Evolutionary conservation across 2,329 filamentous ascomycete genomes (phyloP).

Genomic region (Colletotrichum tofieldiae): DNA sequence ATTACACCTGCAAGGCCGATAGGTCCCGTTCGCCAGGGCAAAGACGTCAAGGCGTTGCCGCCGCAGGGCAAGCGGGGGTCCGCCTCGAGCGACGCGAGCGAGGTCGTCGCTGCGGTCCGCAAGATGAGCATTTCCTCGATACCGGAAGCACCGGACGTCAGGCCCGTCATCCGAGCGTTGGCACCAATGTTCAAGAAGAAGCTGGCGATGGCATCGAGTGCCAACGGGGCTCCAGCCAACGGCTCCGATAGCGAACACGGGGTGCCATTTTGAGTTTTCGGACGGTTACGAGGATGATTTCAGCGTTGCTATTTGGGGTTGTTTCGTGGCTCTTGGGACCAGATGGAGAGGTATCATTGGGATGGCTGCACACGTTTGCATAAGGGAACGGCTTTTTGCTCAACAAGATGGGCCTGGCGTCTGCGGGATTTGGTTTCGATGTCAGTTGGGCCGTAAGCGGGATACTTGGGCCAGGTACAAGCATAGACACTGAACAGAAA

Average conservation of each 20-base stretch:
- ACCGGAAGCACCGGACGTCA: constrained; percentile 59
- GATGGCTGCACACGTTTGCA: constrained; percentile 15
- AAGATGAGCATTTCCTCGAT: constrained; percentile 50
- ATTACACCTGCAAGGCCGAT: constrained; percentile 73
- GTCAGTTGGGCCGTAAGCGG: constrained; percentile 7
- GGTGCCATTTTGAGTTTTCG: not conserved
- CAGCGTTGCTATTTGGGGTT: not conserved
- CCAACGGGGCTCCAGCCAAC: constrained; percentile 3
- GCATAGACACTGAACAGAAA: not conserved
- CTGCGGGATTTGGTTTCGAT: not conserved
- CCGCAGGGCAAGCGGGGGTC: constrained; percentile 62
- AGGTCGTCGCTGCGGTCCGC: constrained; percentile 46
- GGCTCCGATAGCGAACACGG: not conserved
- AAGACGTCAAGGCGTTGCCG: constrained; percentile 63
- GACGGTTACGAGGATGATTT: not conserved
- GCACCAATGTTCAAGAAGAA: constrained; percentile 56
- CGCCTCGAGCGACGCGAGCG: constrained; percentile 47
- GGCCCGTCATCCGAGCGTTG: constrained; percentile 58
- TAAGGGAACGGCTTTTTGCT: not conserved
- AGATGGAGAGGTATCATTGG: not conserved
- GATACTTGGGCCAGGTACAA: constrained; percentile 6
- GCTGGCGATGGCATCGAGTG: constrained; percentile 40
- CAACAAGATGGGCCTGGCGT: constrained; percentile 21
- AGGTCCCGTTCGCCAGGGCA: constrained; percentile 69
- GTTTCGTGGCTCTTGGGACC: too few species aligned